Conservation (phyloP, 2,329 filamentous ascomycete species). For the Paraconiothyrium sp. region DNA sequence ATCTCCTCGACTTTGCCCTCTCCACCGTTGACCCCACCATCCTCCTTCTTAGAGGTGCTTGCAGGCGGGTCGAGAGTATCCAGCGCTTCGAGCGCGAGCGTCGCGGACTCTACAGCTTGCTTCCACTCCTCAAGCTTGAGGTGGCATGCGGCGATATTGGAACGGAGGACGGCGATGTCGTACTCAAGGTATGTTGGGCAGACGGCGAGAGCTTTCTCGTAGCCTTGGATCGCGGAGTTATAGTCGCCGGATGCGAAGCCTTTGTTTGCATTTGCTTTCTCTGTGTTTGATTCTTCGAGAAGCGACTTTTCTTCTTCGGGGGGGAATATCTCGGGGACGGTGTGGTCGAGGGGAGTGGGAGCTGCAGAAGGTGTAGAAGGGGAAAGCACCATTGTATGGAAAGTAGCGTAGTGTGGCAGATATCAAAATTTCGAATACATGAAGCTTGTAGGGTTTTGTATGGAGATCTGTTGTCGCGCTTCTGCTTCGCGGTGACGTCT, state of each 20-base stretch:
- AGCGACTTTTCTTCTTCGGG: constrained; percentile 59
- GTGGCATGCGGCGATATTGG: constrained; percentile 90
- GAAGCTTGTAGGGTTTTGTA: constrained; percentile 3
- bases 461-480: constrained; percentile 28
- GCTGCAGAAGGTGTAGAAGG: constrained; percentile 13
- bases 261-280: constrained; percentile 80
- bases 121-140: constrained; percentile 88
- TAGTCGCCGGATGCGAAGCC: constrained; percentile 79
- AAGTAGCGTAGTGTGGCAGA: not conserved
- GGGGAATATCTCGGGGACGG: constrained; percentile 40
- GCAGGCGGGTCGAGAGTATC: constrained; percentile 64
- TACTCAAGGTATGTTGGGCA: constrained; percentile 89
- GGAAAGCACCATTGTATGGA: constrained; percentile 19
- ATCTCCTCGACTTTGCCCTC: constrained; percentile 70
- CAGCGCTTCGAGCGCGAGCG: constrained; percentile 76
- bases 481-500: constrained; percentile 14
- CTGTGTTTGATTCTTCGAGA: constrained; percentile 73
- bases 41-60: constrained; percentile 47
- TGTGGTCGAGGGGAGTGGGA: constrained; percentile 15
- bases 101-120: constrained; percentile 78
- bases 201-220: constrained; percentile 79
- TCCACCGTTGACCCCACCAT: constrained; percentile 62
- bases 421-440: not conserved
- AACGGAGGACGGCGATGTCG: constrained; percentile 85
- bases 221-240: constrained; percentile 80